These are phyloP conservation scores for Solanum clarkiae DNA, from an alignment of 257 asterid genomes.

Conservation along the genomic window DNA sequence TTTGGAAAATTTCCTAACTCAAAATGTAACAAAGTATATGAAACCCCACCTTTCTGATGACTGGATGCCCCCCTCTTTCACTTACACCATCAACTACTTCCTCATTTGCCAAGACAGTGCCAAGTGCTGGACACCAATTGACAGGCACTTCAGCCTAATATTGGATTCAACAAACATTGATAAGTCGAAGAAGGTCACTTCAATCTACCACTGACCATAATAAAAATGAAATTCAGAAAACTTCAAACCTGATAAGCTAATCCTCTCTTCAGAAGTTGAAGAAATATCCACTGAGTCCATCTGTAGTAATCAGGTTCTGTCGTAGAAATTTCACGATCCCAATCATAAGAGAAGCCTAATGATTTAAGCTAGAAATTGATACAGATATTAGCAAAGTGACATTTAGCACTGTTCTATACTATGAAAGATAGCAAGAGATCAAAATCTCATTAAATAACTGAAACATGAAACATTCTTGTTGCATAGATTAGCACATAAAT, in stretches of 20 bases:
- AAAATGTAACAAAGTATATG: neutral
- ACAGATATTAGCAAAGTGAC: constrained; percentile 14
- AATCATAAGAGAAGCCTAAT: constrained; percentile 91
- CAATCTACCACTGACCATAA: neutral
- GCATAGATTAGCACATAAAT: neutral
- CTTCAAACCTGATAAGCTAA: constrained; percentile 79
- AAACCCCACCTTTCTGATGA: constrained; percentile 66
- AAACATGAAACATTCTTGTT: neutral
- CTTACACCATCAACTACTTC: constrained; percentile 97
- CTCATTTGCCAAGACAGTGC: constrained; percentile 97
- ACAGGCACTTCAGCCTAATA: constrained; percentile 97
- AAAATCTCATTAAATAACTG: neutral
- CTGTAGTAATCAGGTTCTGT: constrained; percentile 91
- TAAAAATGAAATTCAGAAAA: neutral
- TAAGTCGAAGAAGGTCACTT: neutral
- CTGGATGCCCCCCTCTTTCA: constrained; percentile 99
- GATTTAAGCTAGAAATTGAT: constrained; percentile 62
- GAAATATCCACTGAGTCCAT: constrained; percentile 99
- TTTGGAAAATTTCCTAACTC: neutral
- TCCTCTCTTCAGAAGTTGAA: constrained; percentile 90
- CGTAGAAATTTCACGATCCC: constrained; percentile 98
- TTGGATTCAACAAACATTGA: neutral
- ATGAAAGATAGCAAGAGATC: neutral
- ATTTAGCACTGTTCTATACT: neutral
- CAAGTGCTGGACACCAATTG: constrained; percentile 99